phyloP scores from a whole-genome alignment of 371 early-diverging fungal species.

The Dichotomocladium elegans region DNA sequence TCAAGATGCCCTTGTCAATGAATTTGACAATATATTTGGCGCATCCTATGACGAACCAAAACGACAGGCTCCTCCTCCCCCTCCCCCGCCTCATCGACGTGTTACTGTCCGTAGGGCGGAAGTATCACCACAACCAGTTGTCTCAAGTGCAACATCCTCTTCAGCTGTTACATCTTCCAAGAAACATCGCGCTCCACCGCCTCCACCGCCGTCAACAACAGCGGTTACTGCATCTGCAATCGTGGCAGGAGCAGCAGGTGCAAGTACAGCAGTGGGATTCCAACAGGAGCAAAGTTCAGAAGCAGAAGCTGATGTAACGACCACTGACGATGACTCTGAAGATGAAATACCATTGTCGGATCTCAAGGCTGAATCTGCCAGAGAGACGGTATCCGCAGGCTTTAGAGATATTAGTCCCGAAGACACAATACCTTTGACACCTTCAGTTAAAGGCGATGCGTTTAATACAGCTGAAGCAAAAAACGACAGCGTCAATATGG shows the following conservation, averaged over 20 bases:
- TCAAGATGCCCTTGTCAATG: conserved; percentile 1
- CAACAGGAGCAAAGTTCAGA: background rate
- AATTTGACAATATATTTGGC: conserved; percentile 45
- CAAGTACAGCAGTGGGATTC: background rate
- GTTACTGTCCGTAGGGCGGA: conserved; percentile 1
- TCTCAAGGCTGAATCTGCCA: background rate
- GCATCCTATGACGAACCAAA: conserved; percentile 11
- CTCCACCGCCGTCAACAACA: conserved; percentile 14
- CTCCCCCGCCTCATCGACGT: conserved; percentile 12
- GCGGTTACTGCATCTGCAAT: background rate
- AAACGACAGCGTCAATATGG: too few relatives aligned
- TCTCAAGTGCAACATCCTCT: background rate
- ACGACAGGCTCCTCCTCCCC: conserved; percentile 17
- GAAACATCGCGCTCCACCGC: conserved; percentile 22
- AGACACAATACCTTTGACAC: too few relatives aligned
- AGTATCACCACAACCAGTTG: background rate
- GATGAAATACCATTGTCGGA: too few relatives aligned
- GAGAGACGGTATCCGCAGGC: too few relatives aligned
- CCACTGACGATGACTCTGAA: background rate
- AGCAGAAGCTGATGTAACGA: background rate
- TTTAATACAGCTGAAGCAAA: too few relatives aligned
- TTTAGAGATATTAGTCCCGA: too few relatives aligned
- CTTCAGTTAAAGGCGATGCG: too few relatives aligned
- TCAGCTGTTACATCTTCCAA: conserved; percentile 6
- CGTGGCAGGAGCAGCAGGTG: background rate